Conservation (phyloP, 352 stramenopile genomes). For the Phytophthora constricta region DNA sequence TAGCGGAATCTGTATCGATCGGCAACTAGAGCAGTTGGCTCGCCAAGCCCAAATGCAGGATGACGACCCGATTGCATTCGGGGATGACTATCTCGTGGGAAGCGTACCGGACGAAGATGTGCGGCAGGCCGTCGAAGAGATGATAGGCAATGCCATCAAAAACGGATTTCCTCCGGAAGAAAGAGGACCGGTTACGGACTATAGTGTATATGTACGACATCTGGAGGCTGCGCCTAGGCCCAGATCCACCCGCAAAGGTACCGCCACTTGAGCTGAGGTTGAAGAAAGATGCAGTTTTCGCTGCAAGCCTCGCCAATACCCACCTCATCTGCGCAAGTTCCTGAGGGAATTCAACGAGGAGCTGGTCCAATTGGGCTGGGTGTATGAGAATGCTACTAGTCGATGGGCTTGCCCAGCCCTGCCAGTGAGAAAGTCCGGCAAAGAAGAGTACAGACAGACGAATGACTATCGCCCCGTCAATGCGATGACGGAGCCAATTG, state of each 20-base stretch:
- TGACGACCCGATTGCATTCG: slow-evolving; percentile 15
- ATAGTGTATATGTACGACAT: too few species aligned
- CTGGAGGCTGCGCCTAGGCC: slow-evolving; percentile 1
- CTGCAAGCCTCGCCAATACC: slow-evolving; percentile 12
- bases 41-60: background rate
- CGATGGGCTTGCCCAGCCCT: slow-evolving; percentile 11
- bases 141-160: slow-evolving; percentile 5
- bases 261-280: slow-evolving; percentile 3
- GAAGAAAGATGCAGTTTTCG: slow-evolving; percentile 4
- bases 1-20: slow-evolving; percentile 14
- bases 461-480: slow-evolving; percentile 14
- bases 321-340: slow-evolving; percentile 10
- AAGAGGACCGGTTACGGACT: background rate
- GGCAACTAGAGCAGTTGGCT: slow-evolving; percentile 12
- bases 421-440: background rate
- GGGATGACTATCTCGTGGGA: background rate
- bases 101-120: background rate
- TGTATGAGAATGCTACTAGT: slow-evolving; percentile 8
- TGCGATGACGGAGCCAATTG: slow-evolving; percentile 3
- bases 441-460: background rate
- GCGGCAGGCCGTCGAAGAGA: slow-evolving; percentile 5
- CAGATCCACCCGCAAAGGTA: slow-evolving; percentile 3
- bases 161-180: slow-evolving; percentile 6
- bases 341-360: slow-evolving; percentile 19
- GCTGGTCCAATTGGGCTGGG: slow-evolving; percentile 8